These are phyloP conservation scores for Fusarium kyushuense DNA, from an alignment of 2,329 filamentous ascomycete species.

Conservation along the genomic window DNA sequence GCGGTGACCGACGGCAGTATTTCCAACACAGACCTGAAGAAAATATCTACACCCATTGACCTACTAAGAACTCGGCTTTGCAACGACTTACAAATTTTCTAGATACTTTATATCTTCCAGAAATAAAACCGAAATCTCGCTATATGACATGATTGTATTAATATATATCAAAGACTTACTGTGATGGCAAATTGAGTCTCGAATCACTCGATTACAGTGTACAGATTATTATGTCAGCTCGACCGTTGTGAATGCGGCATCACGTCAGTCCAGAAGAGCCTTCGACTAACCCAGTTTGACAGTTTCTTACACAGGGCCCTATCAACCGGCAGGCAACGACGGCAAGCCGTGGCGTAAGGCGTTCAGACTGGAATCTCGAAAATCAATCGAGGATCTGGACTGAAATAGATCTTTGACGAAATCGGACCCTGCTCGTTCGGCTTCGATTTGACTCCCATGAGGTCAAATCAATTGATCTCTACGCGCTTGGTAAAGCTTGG, in stretches of 20 bases:
- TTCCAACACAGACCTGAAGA: neutral
- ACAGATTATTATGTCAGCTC: slow-evolving; percentile 10
- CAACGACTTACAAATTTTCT: neutral
- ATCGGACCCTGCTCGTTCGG: neutral
- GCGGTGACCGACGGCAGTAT: slow-evolving; percentile 47
- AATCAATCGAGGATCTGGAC: slow-evolving; percentile 2
- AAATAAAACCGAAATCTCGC: fast-evolving
- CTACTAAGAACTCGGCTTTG: neutral
- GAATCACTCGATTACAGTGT: neutral
- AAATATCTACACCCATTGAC: neutral
- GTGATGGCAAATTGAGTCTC: neutral
- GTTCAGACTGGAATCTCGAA: slow-evolving; percentile 6
- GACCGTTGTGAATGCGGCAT: neutral
- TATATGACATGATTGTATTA: fast-evolving
- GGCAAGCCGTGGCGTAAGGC: slow-evolving; percentile 19
- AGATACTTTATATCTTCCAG: neutral
- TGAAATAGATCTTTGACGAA: slow-evolving; percentile 4
- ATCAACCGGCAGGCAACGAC: neutral
- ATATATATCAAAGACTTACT: neutral
- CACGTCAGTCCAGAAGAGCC: slow-evolving; percentile 18
- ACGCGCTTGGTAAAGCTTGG: neutral
- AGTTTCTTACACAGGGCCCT: neutral
- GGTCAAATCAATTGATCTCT: neutral
- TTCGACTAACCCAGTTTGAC: neutral
- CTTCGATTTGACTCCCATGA: neutral